Base-by-base conservation (phyloP, 2,329 filamentous ascomycete genomes). In the Sclerotiophoma versabilis region DNA sequence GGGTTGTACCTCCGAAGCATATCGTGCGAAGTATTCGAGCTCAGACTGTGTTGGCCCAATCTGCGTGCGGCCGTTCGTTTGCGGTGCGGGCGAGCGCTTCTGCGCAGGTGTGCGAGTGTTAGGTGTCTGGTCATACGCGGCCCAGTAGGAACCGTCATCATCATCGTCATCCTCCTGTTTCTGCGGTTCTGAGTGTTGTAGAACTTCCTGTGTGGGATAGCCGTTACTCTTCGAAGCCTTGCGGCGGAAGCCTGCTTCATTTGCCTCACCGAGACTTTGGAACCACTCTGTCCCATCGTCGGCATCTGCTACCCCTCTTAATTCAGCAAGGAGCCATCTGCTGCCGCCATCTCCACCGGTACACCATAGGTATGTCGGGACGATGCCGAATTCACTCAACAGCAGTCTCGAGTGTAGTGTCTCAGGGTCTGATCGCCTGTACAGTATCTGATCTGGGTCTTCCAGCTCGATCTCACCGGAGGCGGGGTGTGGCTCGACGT, bases 101-200 rank as follows among this genome's bases (percentile, higher is more conserved):
- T 63, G 60, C 2, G 67, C 69, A 1, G 89, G 88, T 12, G 75
- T 75, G 12, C 64, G 57, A 5, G 29, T 44, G 5, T 63, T 62
- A 1, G 88, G 87, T 4, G 88, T 91, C 22, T 84, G 83, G 72
- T 93, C 93, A 57, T 86, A 84, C 26, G 85, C 88, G 87, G 90
- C 88, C 90, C 90, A 93, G 73, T 93, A 93, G 63, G 87, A 87
- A 60, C 91, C 89, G 57, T 92, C 88, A 26, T 90, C 88, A 19
- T 89, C 87, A 0, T 86, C 86, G 0, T 87, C 84, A 1, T 87
- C 83, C 0, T 65, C 60, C 9, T 65, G 55, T 20, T 57, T 46
- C n/a, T 59, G 57, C 11, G 58, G 37, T 20, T 61, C 65, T 27
- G 58, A 54, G 33, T 59, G 54, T 14, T 59, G 47, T 11, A 41